phyloP scores from a whole-genome alignment of 192 early-diverging fungal species.

The Diversispora epigaea region DNA sequence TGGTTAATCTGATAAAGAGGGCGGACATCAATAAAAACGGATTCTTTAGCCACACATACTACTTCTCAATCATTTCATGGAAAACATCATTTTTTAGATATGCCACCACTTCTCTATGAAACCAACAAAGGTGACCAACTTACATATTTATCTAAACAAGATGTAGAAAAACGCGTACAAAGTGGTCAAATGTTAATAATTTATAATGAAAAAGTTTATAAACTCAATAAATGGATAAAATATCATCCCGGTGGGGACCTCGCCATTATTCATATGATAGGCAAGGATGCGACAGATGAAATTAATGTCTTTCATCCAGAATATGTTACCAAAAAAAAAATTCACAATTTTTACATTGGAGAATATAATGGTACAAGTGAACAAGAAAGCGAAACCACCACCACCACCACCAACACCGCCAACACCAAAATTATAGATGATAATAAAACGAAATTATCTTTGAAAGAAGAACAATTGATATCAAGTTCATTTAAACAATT shows the following conservation, averaged over 20 bases:
- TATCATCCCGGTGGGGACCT: conserved; percentile 91
- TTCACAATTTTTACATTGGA: conserved; percentile 82
- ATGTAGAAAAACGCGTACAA: conserved; percentile 41
- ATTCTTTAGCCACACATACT: too few relatives aligned
- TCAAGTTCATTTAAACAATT: conserved; percentile 60
- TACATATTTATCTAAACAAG: conserved; percentile 38
- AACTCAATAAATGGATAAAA: conserved; percentile 75
- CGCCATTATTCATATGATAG: conserved; percentile 84
- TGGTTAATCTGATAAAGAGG: too few relatives aligned
- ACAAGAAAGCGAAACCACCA: neutral
- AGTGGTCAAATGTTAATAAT: conserved; percentile 82
- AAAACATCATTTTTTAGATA: too few relatives aligned
- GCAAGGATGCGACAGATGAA: conserved; percentile 90
- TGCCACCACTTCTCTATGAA: too few relatives aligned
- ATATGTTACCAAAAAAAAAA: conserved; percentile 68
- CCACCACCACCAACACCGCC: neutral
- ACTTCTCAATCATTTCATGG: too few relatives aligned
- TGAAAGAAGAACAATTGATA: conserved; percentile 33
- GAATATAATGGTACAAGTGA: conserved; percentile 50
- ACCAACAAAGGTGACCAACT: neutral
- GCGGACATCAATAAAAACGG: too few relatives aligned
- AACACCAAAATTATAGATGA: neutral
- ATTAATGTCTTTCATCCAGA: conserved; percentile 83
- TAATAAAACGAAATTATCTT: conserved; percentile 33
- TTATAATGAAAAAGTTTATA: conserved; percentile 84